These are phyloP conservation scores for Parachlorella kessleri DNA, from an alignment of 139 green algal species.

Conservation along the genomic window DNA sequence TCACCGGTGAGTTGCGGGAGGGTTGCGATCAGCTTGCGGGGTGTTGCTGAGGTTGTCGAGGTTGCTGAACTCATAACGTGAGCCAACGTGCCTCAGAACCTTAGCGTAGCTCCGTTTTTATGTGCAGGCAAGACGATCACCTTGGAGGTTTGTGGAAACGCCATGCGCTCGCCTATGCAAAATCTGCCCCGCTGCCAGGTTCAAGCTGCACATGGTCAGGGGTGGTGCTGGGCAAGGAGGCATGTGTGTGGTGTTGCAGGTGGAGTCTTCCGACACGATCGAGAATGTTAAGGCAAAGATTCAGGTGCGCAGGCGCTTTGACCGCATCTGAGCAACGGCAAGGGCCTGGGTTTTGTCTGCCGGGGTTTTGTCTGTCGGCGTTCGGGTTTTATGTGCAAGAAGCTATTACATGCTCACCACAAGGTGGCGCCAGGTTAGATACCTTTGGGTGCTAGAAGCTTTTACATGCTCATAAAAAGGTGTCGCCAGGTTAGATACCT, in stretches of 20 bases:
- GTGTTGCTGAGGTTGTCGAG: background rate
- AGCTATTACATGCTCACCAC: background rate
- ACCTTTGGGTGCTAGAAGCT: background rate
- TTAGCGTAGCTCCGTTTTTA: background rate
- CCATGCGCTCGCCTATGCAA: too few relatives aligned
- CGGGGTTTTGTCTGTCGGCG: too few relatives aligned
- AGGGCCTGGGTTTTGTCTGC: too few relatives aligned
- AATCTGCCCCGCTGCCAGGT: too few relatives aligned
- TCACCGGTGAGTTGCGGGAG: slow-evolving; percentile 66
- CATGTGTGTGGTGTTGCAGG: slow-evolving; percentile 95
- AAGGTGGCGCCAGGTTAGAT: too few relatives aligned
- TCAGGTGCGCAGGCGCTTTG: too few relatives aligned
- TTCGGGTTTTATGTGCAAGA: background rate
- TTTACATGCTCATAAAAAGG: too few relatives aligned
- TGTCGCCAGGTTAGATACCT: background rate
- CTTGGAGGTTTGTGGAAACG: too few relatives aligned
- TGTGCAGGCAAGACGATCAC: slow-evolving; percentile 92
- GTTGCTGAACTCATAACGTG: too few relatives aligned
- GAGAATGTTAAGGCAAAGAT: slow-evolving; percentile 97
- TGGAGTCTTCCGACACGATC: slow-evolving; percentile 85
- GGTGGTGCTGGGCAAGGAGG: too few relatives aligned
- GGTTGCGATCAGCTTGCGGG: background rate
- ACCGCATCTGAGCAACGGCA: too few relatives aligned
- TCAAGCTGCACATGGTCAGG: too few relatives aligned
- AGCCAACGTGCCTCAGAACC: background rate